Percentiles rank a stretch among this genome's conserved stretches.
These are phyloP conservation scores for Colletotrichum abscissum DNA, from an alignment of 2,329 filamentous ascomycete genomes.

Conservation along the genomic window DNA sequence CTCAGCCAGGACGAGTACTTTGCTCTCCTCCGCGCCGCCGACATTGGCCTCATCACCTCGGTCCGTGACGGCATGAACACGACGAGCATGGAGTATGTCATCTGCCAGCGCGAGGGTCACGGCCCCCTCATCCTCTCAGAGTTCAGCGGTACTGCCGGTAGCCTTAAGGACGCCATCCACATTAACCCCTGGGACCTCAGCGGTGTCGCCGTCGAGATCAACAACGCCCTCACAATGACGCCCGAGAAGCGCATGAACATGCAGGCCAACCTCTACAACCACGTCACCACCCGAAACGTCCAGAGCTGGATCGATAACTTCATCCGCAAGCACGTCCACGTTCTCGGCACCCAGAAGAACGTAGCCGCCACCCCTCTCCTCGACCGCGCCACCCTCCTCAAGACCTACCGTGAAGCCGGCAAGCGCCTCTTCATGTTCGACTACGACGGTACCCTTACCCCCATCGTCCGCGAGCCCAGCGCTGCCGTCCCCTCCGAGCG, in stretches of 20 bases:
- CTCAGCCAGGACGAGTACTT: conserved; percentile 92
- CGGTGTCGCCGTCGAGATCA: conserved; percentile 85
- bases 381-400: conserved; percentile 78
- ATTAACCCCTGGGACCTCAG: conserved; percentile 96
- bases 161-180: conserved; percentile 86
- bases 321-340: conserved; percentile 81
- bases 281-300: conserved; percentile 88
- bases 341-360: conserved; percentile 81
- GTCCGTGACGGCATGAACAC: conserved; percentile 99
- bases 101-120: conserved; percentile 88
- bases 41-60: conserved; percentile 94
- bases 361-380: conserved; percentile 83
- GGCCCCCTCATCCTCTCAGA: conserved; percentile 94
- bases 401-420: conserved; percentile 78
- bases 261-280: conserved; percentile 81
- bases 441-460: conserved; percentile 96
- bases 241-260: conserved; percentile 72
- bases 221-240: conserved; percentile 83
- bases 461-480: conserved; percentile 92
- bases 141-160: conserved; percentile 93
- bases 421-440: conserved; percentile 98
- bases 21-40: conserved; percentile 87
- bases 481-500: conserved; percentile 89
- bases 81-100: conserved; percentile 92
- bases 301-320: conserved; percentile 87